Conservation (phyloP, 1,139 yeast species). For the Suhomyces panamericanus region DNA sequence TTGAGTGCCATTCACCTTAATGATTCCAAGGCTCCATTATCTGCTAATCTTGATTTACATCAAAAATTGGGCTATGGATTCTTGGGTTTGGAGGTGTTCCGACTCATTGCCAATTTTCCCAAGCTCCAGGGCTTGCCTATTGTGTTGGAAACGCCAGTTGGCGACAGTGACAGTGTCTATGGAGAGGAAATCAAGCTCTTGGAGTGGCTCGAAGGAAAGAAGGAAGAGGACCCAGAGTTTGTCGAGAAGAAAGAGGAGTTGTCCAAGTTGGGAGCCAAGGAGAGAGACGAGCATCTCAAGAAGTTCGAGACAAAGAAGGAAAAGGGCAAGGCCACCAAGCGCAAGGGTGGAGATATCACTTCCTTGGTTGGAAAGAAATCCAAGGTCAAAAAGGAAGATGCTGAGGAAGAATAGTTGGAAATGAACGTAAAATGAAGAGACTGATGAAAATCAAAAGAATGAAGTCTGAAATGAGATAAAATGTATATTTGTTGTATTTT, state of each 20-base stretch:
- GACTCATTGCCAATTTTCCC: constrained; percentile 69
- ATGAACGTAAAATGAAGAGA: background rate
- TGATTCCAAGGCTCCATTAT: constrained; percentile 92
- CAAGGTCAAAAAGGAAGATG: constrained; percentile 17
- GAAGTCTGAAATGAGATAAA: too few species aligned
- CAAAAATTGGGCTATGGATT: constrained; percentile 89
- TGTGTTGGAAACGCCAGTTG: constrained; percentile 86
- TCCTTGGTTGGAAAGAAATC: constrained; percentile 21
- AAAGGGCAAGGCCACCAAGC: constrained; percentile 23
- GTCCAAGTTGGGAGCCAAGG: constrained; percentile 55
- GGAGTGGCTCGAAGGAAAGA: constrained; percentile 66
- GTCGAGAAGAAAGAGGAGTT: constrained; percentile 49
- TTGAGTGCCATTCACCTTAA: constrained; percentile 82
- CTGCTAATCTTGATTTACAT: constrained; percentile 88
- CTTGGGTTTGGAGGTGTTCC: constrained; percentile 79
- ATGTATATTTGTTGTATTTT: too few species aligned
- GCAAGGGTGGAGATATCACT: constrained; percentile 20
- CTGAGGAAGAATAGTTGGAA: background rate
- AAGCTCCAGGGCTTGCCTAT: constrained; percentile 70
- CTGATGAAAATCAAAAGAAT: too few species aligned
- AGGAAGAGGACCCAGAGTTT: constrained; percentile 56
- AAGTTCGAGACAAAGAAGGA: constrained; percentile 36
- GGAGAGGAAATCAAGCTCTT: constrained; percentile 80
- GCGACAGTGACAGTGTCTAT: constrained; percentile 56
- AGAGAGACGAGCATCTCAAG: constrained; percentile 51